These are phyloP conservation scores for Stellera chamaejasme DNA, from an alignment of 345 rosid genomes.

Conservation along the genomic window DNA sequence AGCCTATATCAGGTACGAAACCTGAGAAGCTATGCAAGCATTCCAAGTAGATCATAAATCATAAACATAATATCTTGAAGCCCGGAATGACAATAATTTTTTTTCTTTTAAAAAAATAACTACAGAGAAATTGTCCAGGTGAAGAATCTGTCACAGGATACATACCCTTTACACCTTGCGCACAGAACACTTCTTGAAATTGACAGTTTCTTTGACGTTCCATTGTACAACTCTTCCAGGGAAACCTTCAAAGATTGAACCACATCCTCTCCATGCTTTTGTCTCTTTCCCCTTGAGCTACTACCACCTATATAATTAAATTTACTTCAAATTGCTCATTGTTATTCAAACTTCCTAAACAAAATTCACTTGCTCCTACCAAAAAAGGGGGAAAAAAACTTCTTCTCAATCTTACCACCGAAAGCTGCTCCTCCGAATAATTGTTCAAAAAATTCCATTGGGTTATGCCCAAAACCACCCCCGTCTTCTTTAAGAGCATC, in stretches of 20 bases:
- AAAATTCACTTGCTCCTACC: neutral
- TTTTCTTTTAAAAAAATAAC: no score
- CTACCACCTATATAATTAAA: conserved; percentile 31
- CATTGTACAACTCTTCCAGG: conserved; percentile 57
- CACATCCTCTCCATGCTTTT: conserved; percentile 50
- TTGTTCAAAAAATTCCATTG: conserved; percentile 55
- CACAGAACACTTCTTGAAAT: conserved; percentile 44
- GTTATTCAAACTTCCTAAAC: neutral
- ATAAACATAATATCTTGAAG: no score
- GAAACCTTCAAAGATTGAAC: conserved; percentile 43
- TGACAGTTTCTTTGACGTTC: conserved; percentile 51
- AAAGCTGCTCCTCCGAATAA: conserved; percentile 41
- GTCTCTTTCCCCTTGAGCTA: conserved; percentile 49
- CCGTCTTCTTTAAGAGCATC: conserved; percentile 67
- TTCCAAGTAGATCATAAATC: no score
- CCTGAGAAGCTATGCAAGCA: no score
- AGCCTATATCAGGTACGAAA: no score
- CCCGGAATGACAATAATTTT: no score
- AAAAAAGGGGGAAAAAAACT: neutral
- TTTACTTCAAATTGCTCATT: neutral
- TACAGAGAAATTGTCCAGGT: no score
- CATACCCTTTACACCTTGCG: conserved; percentile 56
- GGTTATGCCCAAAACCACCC: conserved; percentile 40
- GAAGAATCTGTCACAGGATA: neutral
- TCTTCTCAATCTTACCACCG: conserved; percentile 26